Base-by-base conservation (phyloP, 2,329 filamentous ascomycete genomes). In the Botrytis medusae region DNA sequence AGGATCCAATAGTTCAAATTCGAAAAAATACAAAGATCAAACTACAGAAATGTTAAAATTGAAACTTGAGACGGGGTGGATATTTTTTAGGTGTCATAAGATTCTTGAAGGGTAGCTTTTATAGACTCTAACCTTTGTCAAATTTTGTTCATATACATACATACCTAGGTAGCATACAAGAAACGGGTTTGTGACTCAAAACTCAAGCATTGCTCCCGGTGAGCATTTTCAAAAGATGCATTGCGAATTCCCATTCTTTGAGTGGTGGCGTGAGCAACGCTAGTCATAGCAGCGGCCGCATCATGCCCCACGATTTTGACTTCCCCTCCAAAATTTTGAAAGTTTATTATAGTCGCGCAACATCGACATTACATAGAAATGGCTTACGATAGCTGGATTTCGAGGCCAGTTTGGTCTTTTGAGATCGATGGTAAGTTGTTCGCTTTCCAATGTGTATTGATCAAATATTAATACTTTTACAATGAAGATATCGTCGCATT, bases 401-500 rank as follows among this genome's bases (percentile, higher is more conserved):
- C 73, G 44, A 69, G 64, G 74, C 70, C 73, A 25, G 63, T 77
- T 32, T 72, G 74, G 74, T 74, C 75, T 20, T 67, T 75, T 32
- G 74, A 75, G 46, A 54, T 77, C 42, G 51, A 64, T 70, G 78
- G 78, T 79, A 76, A 40, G 67, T 42, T 22, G 46, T 4, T 20
- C 20, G 25, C 40, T 40, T 64, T 46, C 22, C 20, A 12, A 29
- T 59, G 25, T 48, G 25, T 25, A 48, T 48, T 44, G 18, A 7
- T 25, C 9, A 61, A n/a, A 40, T 51, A 40, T 32, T 60, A 70
- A 71, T 65, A 48, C 48, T 34, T 72, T 22, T 62, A 51, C 25
- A 64, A 42, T 68, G 29, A 22, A 80, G 79, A 79, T 57, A 67
- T 79, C 71, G 74, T 81, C 32, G 74, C 74, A 74, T 69, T 80